A percentile compares a stretch with the other conserved stretches of the same genome.
These are phyloP conservation scores for Tricladium varicosporioides DNA, from an alignment of 2,329 filamentous ascomycete species.

Conservation along the genomic window DNA sequence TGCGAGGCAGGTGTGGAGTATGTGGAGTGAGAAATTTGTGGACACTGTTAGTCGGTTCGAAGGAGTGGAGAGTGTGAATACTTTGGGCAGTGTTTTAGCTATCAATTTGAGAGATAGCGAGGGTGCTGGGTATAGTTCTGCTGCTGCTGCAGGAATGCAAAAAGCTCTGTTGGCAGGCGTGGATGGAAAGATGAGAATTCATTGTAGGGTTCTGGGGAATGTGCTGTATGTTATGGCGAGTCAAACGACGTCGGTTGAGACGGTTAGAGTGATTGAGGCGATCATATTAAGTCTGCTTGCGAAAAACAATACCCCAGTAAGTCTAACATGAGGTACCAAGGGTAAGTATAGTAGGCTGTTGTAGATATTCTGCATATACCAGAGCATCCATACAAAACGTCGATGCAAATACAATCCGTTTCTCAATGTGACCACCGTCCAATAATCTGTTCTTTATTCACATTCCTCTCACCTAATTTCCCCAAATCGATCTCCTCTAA, in stretches of 20 bases:
- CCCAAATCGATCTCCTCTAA: constrained; percentile 37
- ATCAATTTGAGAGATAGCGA: constrained; percentile 51
- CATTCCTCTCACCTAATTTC: constrained; percentile 40
- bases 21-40: constrained; percentile 65
- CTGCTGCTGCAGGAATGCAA: constrained; percentile 42
- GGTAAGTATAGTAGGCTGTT: too few species aligned
- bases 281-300: neutral
- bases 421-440: constrained; percentile 39
- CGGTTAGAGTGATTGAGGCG: constrained; percentile 11
- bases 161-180: constrained; percentile 31
- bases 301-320: neutral
- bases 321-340: too few species aligned
- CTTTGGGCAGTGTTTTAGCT: constrained; percentile 72
- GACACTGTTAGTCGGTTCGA: constrained; percentile 52
- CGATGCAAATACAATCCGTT: too few species aligned
- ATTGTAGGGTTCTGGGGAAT: constrained; percentile 55
- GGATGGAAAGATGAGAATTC: constrained; percentile 41
- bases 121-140: constrained; percentile 36
- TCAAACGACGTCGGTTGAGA: constrained; percentile 39
- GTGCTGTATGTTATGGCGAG: constrained; percentile 58
- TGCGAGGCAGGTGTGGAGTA: constrained; percentile 55
- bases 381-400: too few species aligned
- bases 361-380: too few species aligned
- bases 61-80: constrained; percentile 64
- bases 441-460: constrained; percentile 49